Percentiles rank a stretch among this genome's conserved stretches.
phyloP scores from a whole-genome alignment of 768 basidiomycete genomes.

The Lyophyllum atratum region DNA sequence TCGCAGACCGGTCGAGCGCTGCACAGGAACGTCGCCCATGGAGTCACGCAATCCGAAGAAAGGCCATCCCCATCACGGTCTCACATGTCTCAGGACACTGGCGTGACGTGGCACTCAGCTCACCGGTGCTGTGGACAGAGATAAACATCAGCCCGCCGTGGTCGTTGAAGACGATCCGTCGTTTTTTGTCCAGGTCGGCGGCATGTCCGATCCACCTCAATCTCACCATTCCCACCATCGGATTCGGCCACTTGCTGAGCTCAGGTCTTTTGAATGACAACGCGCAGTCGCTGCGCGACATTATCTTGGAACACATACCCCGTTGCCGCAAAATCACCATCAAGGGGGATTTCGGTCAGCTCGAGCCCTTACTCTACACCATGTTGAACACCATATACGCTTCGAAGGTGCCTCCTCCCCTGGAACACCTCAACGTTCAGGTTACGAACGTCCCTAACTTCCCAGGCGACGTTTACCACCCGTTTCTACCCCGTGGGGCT shows the following conservation, averaged over 20 bases:
- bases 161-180: constrained; percentile 10
- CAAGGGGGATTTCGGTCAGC: constrained; percentile 17
- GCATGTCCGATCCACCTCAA: constrained; percentile 13
- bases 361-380: constrained; percentile 13
- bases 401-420: constrained; percentile 3
- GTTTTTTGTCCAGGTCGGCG: constrained; percentile 10
- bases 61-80: constrained; percentile 7
- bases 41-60: not conserved
- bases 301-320: constrained; percentile 11
- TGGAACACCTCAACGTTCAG: constrained; percentile 13
- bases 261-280: constrained; percentile 11
- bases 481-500: constrained; percentile 4
- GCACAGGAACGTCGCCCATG: constrained; percentile 4
- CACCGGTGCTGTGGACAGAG: constrained; percentile 17
- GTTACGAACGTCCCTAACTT: constrained; percentile 1
- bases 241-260: constrained; percentile 11
- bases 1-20: constrained; percentile 1
- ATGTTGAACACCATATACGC: constrained; percentile 7
- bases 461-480: not conserved
- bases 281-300: constrained; percentile 8
- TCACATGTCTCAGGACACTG: constrained; percentile 20
- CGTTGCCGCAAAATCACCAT: constrained; percentile 15
- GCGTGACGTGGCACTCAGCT: constrained; percentile 16
- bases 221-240: constrained; percentile 11
- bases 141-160: constrained; percentile 19